Base-by-base conservation (phyloP, 345 rosid species). In the Salix dunnii region DNA sequence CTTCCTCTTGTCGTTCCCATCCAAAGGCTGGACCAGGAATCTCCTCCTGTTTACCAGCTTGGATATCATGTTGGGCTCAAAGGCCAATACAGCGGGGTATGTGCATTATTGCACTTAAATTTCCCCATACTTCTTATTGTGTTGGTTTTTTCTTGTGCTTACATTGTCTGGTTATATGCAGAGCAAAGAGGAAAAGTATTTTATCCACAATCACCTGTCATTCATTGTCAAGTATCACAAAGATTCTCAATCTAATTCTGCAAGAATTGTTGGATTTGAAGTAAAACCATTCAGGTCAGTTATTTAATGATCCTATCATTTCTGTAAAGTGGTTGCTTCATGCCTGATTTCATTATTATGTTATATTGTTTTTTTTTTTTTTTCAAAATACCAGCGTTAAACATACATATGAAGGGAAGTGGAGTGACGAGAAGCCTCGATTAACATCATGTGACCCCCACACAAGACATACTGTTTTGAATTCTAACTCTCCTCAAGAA, bases 191-290 rank as follows among this genome's bases (percentile, higher is more conserved):
- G 95, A 92, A 68, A 94, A 86, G 81, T 88, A 87, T 84, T 93
- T 95, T 80, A 86, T 95, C 84, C 91, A 95, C 83, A 95, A 95
- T 81, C 99, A 95, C 86, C 81, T 93, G 83, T 79, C 97, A 64
- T 93, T 95, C 82, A 89, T 90, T 5, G 97, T 95, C 84, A 92
- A 90, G 86, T 95, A 82, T 82, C 99, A 95, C 75, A 89, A 84
- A 73, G 99, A 95, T 83, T 4, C 51, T 18, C 90, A 88, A 72
- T 90, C 96, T 13, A 96, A 90, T 67, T 74, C 90, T 75, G 92
- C 97, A 35, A 91, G 99, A 81, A 95, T 95, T 81, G 99, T 95
- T 46, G 99, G 99, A 64, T 95, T 95, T 80, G 97, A 95, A 85
- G 99, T 95, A 72, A 95, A 88, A 73, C 99, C 97, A 43, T 90